These are phyloP conservation scores for Eremochloa ophiuroides DNA, from an alignment of 176 grass and related monocot species.

Conservation along the genomic window DNA sequence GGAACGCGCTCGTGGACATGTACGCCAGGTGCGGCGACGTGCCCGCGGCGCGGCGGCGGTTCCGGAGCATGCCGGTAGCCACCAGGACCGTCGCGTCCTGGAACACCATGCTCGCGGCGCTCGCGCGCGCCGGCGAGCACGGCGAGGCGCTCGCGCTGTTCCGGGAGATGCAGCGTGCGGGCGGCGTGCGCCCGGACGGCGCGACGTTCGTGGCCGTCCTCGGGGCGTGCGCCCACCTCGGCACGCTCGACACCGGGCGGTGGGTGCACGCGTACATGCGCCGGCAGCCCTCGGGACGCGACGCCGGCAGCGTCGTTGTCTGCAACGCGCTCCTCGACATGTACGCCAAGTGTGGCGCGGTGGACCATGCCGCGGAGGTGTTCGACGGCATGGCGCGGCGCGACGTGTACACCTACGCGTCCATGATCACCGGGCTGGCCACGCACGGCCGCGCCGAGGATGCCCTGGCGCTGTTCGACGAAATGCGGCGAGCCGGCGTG, in stretches of 20 bases:
- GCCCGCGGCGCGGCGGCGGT: conserved; percentile 38
- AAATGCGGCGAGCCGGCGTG: conserved; percentile 43
- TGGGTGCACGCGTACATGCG: conserved; percentile 58
- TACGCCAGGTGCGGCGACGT: conserved; percentile 65
- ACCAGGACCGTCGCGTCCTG: conserved; percentile 59
- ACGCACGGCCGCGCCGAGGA: conserved; percentile 54
- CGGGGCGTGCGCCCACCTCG: conserved; percentile 50
- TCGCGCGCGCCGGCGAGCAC: conserved; percentile 5
- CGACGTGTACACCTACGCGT: conserved; percentile 68
- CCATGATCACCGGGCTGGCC: conserved; percentile 52
- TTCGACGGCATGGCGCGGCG: conserved; percentile 40
- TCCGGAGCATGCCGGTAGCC: conserved; percentile 27
- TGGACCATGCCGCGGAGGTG: conserved; percentile 49
- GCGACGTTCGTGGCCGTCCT: conserved; percentile 47
- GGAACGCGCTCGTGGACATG: conserved; percentile 77
- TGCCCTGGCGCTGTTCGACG: conserved; percentile 40
- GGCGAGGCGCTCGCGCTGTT: conserved; percentile 32
- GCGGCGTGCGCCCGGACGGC: conserved; percentile 30
- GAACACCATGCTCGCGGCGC: conserved; percentile 71
- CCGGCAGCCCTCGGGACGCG: not conserved
- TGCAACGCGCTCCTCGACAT: conserved; percentile 73
- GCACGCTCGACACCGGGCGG: conserved; percentile 53
- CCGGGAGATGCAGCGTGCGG: conserved; percentile 40
- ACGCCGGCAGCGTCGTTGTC: conserved; percentile 12
- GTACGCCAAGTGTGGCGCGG: conserved; percentile 76